Conservation (phyloP, 2,329 filamentous ascomycete species). For the Botrytis byssoidea region DNA sequence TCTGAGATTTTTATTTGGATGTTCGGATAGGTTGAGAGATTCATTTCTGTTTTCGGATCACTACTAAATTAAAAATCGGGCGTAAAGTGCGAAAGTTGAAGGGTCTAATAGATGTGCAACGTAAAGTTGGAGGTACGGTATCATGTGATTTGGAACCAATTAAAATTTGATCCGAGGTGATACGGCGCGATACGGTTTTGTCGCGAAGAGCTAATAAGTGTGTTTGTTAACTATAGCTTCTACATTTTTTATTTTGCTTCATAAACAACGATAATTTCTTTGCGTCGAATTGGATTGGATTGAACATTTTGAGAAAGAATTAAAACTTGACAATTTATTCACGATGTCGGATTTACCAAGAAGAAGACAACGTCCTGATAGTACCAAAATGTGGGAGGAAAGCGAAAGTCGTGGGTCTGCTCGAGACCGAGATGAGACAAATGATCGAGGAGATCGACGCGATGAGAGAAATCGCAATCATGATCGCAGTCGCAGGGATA, state of each 20-base stretch:
- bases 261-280: background rate
- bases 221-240: background rate
- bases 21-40: background rate
- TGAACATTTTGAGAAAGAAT: background rate
- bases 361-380: constrained; percentile 54
- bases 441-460: constrained; percentile 39
- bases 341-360: constrained; percentile 53
- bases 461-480: constrained; percentile 38
- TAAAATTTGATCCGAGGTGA: background rate
- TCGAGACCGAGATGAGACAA: constrained; percentile 43
- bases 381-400: constrained; percentile 61
- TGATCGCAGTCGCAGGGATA: constrained; percentile 41
- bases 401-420: constrained; percentile 35
- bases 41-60: background rate
- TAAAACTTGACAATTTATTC: background rate
- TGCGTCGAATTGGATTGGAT: background rate
- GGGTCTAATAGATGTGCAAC: background rate
- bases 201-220: background rate
- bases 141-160: background rate
- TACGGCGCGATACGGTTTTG: constrained; percentile 4
- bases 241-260: background rate
- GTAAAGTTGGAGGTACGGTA: background rate
- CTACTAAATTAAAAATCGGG: background rate
- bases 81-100: background rate
- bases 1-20: background rate